Percentiles rank a stretch among this genome's conserved stretches.
Conservation (phyloP, 106 monocot species). For the Dioscorea alata region DNA sequence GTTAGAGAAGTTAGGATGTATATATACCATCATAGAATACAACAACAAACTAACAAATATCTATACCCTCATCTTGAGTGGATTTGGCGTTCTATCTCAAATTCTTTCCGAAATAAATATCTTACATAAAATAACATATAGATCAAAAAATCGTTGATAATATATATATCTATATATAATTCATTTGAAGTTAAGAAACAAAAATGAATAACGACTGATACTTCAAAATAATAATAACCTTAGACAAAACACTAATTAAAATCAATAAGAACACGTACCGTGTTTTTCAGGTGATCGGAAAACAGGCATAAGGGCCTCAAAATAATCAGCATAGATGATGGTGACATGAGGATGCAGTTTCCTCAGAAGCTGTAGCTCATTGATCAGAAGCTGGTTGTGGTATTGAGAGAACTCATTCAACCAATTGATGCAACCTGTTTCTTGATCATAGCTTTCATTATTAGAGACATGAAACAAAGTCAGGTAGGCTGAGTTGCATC, state of each 20-base stretch:
- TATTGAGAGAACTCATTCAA: constrained; percentile 24
- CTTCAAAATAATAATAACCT: too few species aligned
- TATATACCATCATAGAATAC: too few species aligned
- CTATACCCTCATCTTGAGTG: too few species aligned
- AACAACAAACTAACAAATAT: too few species aligned
- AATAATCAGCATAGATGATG: constrained; percentile 25
- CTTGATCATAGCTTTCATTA: constrained; percentile 17
- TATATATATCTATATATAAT: background rate
- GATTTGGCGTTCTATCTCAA: too few species aligned
- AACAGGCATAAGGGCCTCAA: background rate
- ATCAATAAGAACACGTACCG: background rate
- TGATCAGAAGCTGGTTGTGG: constrained; percentile 12
- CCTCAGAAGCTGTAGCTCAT: constrained; percentile 1
- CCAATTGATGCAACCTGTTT: constrained; percentile 30
- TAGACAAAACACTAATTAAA: background rate
- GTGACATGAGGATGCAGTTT: constrained; percentile 17
- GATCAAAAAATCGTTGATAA: too few species aligned
- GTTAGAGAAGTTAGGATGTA: too few species aligned
- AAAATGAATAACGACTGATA: too few species aligned
- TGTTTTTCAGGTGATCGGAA: constrained; percentile 1
- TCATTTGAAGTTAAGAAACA: too few species aligned
- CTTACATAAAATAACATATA: too few species aligned
- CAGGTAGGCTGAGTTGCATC: constrained; percentile 17
- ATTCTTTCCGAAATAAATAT: too few species aligned
- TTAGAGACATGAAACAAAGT: background rate